phyloP scores from a whole-genome alignment of 1,284 basidiomycete species.

The Apiotrichum siamense region DNA sequence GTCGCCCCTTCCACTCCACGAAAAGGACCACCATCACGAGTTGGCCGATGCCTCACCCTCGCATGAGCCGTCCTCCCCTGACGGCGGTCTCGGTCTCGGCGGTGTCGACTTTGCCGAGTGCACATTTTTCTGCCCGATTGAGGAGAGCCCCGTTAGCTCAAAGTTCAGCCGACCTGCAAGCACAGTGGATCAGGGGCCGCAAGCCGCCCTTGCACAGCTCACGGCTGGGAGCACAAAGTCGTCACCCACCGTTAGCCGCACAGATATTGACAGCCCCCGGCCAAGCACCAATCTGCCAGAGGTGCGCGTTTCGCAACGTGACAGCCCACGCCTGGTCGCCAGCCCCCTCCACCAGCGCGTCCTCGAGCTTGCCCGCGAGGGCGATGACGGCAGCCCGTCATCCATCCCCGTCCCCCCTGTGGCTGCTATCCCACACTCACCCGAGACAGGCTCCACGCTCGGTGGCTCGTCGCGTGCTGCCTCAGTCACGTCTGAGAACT shows the following conservation, averaged over 20 bases:
- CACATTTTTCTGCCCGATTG: background rate
- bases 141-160: background rate
- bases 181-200: background rate
- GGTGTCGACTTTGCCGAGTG: background rate
- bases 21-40: background rate
- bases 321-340: background rate
- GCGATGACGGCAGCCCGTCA: background rate
- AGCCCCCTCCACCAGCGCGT: background rate
- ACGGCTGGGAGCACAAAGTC: background rate
- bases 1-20: background rate
- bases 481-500: background rate
- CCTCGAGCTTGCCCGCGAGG: background rate
- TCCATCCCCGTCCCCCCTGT: background rate
- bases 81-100: background rate
- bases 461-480: background rate
- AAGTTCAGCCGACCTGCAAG: too few relatives aligned
- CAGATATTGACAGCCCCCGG: background rate
- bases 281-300: background rate
- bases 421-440: background rate
- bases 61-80: too few relatives aligned
- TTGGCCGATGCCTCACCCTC: background rate
- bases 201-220: constrained; percentile 1
- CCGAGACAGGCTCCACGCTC: background rate
- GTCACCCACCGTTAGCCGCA: background rate
- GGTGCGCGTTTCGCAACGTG: background rate